A percentile compares a stretch with the other conserved stretches of the same genome.
These are phyloP conservation scores for Dictyostelium purpureum DNA, from an alignment of 78 protist genomes.

Conservation along the genomic window DNA sequence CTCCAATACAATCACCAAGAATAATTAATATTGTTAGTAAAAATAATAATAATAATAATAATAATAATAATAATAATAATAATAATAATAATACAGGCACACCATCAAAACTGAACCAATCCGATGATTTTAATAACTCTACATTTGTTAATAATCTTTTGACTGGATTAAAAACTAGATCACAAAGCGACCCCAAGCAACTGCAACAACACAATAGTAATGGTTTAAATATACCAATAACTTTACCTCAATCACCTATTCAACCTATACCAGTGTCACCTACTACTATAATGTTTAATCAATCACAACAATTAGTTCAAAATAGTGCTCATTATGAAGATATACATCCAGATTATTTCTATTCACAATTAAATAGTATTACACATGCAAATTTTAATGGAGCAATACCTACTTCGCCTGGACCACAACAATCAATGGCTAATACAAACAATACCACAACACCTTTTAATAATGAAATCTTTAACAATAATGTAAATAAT, in stretches of 20 bases:
- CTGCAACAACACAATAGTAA: background rate
- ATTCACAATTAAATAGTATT: constrained; percentile 6
- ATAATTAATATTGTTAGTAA: background rate
- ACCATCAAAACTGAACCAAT: background rate
- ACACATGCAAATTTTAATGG: background rate
- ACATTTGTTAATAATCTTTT: background rate
- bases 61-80: background rate
- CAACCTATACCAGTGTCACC: background rate
- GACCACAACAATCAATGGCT: background rate
- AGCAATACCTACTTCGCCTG: background rate
- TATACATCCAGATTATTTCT: constrained; percentile 2
- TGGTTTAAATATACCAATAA: background rate
- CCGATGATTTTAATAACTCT: constrained; percentile 10
- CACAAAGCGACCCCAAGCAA: background rate
- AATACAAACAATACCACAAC: background rate
- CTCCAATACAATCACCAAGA: background rate
- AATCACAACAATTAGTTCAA: background rate
- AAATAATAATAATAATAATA: background rate
- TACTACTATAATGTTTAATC: too few species aligned
- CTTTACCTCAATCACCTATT: background rate
- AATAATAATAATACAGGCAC: background rate
- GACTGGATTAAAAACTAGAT: constrained; percentile 5
- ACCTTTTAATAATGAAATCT: background rate
- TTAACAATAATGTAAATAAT: background rate
- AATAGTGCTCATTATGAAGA: too few species aligned